Percentiles rank a stretch among this genome's conserved stretches.
Conservation (phyloP, 257 asterid genomes). For the Rubia yunnanensis region DNA sequence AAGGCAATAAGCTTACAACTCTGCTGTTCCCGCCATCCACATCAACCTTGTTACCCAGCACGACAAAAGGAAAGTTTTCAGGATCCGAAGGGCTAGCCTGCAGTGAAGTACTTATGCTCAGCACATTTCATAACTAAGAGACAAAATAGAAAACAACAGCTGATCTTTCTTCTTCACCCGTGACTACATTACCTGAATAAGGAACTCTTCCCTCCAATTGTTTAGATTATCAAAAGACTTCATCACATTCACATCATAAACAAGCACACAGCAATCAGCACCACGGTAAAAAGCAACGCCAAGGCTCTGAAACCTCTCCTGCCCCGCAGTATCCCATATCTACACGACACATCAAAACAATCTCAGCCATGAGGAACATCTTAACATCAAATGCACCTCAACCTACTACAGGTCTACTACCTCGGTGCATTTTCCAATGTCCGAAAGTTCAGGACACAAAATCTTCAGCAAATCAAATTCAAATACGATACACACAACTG, state of each 20-base stretch:
- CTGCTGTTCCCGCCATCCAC: slow-evolving; percentile 95
- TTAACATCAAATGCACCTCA: background rate
- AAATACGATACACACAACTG: too few species aligned
- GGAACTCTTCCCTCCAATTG: slow-evolving; percentile 96
- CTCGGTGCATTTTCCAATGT: background rate
- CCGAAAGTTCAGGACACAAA: background rate
- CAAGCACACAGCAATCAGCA: slow-evolving; percentile 99
- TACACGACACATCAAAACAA: slow-evolving; percentile 17
- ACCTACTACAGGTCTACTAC: background rate
- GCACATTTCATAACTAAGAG: slow-evolving; percentile 3
- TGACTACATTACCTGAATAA: slow-evolving; percentile 62
- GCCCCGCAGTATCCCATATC: slow-evolving; percentile 99
- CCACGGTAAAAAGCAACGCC: slow-evolving; percentile 99
- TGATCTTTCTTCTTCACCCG: background rate
- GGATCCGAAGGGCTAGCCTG: slow-evolving; percentile 99
- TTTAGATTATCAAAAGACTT: slow-evolving; percentile 91
- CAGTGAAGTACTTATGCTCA: slow-evolving; percentile 15
- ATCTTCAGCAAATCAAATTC: background rate
- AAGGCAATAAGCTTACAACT: slow-evolving; percentile 48
- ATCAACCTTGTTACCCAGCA: slow-evolving; percentile 92
- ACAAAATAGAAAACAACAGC: too few species aligned
- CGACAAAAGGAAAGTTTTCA: slow-evolving; percentile 95
- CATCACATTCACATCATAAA: slow-evolving; percentile 84
- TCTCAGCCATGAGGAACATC: background rate
- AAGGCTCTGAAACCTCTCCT: slow-evolving; percentile 98